Evolutionary conservation across 2,329 filamentous ascomycete genomes (phyloP).

Genomic region (Didymella keratinophila): DNA sequence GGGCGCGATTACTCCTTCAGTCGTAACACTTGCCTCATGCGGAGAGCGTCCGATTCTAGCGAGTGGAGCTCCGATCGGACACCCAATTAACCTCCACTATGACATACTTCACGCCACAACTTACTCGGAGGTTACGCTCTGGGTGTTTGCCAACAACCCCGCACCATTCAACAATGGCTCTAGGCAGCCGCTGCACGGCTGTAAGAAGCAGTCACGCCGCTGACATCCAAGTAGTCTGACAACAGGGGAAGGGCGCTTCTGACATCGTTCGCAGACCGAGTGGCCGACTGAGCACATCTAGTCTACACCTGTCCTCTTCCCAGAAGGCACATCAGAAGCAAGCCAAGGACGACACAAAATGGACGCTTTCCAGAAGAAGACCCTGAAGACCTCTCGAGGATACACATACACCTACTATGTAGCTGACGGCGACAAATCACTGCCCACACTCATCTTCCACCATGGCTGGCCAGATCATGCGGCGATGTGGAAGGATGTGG

Average conservation of each 20-base stretch:
- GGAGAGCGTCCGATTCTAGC: slow-evolving; percentile 5
- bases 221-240: neutral
- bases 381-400: slow-evolving; percentile 35
- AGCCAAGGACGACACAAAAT: slow-evolving; percentile 18
- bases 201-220: slow-evolving; percentile 4
- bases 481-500: slow-evolving; percentile 55
- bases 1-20: neutral
- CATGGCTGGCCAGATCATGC: slow-evolving; percentile 62
- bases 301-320: neutral
- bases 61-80: neutral
- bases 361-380: slow-evolving; percentile 40
- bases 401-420: slow-evolving; percentile 44
- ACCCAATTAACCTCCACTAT: slow-evolving; percentile 16
- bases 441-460: slow-evolving; percentile 47
- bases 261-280: neutral
- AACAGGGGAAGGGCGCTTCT: neutral
- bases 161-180: neutral
- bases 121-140: neutral
- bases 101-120: slow-evolving; percentile 5
- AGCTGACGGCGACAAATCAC: slow-evolving; percentile 27
- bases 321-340: neutral
- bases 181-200: neutral
- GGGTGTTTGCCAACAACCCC: slow-evolving; percentile 3
- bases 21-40: slow-evolving; percentile 11
- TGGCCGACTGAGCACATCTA: neutral